Base-by-base conservation (phyloP, 1,139 yeast genomes). In the Lodderomyces jiufengensis region DNA sequence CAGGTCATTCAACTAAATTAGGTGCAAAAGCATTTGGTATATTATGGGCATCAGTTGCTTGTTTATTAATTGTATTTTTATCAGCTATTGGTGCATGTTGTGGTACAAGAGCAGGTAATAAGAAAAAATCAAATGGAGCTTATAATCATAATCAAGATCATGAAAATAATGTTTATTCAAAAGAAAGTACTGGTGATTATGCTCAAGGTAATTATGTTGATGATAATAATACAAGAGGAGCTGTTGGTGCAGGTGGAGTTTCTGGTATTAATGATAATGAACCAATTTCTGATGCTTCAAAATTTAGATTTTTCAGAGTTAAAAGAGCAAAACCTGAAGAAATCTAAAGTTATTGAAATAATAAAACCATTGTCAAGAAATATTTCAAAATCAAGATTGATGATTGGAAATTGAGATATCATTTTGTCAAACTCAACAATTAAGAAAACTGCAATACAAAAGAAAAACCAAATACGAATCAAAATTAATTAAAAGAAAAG, bases 21-120 rank as follows among this genome's bases (percentile, higher is more conserved):
- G 88, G 88, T 26, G 68, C 66, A 26, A 73, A 74, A 43, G 61
- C 77, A 57, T 66, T 81, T 55, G 87, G 77, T 11, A 74, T 81
- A 42, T 57, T 78, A 35, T 83, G 92, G 92, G 43, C 48, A 3
- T 42, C 44, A 4, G 47, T 44, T 14, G 44, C 45, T 12, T 32
- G 39, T 29, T 40, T 44, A 24, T 28, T 43, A 13, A 40, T 44
- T 27, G 33, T 45, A 15, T 43, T 44, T 32, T 31, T 34, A 9
- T 37, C 38, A n/a, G 20, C 35, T 6, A 34, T 42, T 14, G 25
- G 38, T 16, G 34, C 39, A 9, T 33, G 32, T 24, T 27, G 36
- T n/a, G 36, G 29, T 24, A 31, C 39, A 8, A 28, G 29, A 16
- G 36, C 29, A 33, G n/a, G 31, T n/a, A 39, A 32, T 11, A 31